A percentile compares a stretch with the other conserved stretches of the same genome.
phyloP scores from a whole-genome alignment of 148 eudicot genomes.

The Cornus suecica region DNA sequence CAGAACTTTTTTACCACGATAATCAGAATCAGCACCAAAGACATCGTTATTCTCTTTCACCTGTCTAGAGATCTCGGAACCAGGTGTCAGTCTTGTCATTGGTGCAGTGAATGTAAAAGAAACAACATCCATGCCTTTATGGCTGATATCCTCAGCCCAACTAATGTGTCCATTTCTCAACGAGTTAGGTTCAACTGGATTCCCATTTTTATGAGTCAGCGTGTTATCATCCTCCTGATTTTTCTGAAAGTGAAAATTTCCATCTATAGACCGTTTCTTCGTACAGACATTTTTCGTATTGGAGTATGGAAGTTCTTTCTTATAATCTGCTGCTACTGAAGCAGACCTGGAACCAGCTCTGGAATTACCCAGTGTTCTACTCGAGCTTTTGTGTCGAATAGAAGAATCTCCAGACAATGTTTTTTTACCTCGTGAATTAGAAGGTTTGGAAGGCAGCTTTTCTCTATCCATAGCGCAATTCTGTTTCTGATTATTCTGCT shows the following conservation, averaged over 20 bases:
- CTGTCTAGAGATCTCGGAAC: constrained; percentile 30
- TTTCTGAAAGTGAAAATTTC: constrained; percentile 35
- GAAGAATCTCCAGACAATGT: constrained; percentile 36
- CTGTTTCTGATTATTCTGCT: constrained; percentile 88
- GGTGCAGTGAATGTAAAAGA: constrained; percentile 96
- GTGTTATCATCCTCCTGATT: constrained; percentile 24
- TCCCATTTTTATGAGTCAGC: constrained; percentile 34
- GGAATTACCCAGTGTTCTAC: constrained; percentile 34
- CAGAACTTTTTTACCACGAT: constrained; percentile 31
- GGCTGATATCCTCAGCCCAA: constrained; percentile 57
- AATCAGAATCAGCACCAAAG: constrained; percentile 35
- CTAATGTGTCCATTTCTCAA: constrained; percentile 34
- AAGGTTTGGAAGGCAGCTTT: constrained; percentile 48
- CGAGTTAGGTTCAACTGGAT: constrained; percentile 27
- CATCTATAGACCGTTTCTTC: constrained; percentile 70
- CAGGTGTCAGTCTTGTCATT: constrained; percentile 43
- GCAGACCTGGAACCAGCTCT: constrained; percentile 52
- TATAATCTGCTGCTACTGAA: constrained; percentile 44
- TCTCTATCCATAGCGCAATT: constrained; percentile 51
- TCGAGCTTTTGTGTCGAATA: constrained; percentile 27
- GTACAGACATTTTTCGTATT: constrained; percentile 45
- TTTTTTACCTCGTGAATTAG: constrained; percentile 47
- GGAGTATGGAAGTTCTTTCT: constrained; percentile 40
- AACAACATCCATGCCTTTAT: constrained; percentile 74
- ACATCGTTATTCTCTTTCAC: constrained; percentile 21